Conservation (phyloP, 1,284 basidiomycete genomes). For the Amylostereum areolatum region DNA sequence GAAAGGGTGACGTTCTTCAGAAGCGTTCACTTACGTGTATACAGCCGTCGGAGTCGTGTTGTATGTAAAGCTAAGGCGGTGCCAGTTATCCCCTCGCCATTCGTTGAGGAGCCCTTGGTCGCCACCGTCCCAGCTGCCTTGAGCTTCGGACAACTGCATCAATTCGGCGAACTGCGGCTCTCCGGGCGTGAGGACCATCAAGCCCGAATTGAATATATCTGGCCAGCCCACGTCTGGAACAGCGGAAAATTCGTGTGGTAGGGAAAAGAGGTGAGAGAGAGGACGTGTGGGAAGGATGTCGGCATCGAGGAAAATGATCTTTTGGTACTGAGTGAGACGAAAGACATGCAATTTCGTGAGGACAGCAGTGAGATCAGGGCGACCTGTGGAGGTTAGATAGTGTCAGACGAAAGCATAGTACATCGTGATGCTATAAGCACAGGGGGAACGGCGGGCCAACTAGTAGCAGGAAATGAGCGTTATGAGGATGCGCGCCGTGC, state of each 20-base stretch:
- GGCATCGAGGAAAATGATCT: slow-evolving; percentile 93
- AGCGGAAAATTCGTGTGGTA: slow-evolving; percentile 78
- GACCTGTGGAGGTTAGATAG: slow-evolving; percentile 48
- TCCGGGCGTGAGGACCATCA: slow-evolving; percentile 83
- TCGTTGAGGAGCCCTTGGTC: slow-evolving; percentile 97
- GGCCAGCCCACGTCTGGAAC: slow-evolving; percentile 98
- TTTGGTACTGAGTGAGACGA: slow-evolving; percentile 81
- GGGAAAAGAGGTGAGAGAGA: slow-evolving; percentile 81
- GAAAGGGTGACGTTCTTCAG: neutral
- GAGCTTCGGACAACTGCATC: slow-evolving; percentile 58
- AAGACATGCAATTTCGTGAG: slow-evolving; percentile 96
- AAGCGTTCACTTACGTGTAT: slow-evolving; percentile 72
- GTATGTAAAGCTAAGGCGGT: slow-evolving; percentile 91
- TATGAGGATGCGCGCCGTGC: neutral
- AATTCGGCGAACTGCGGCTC: slow-evolving; percentile 79
- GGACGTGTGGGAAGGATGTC: slow-evolving; percentile 89
- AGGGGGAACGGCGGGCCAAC: no score
- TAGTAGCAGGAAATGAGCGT: no score
- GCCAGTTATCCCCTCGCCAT: slow-evolving; percentile 85
- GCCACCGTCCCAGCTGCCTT: slow-evolving; percentile 94
- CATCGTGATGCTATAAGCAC: no score
- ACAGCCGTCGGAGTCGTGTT: slow-evolving; percentile 97
- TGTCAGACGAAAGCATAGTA: neutral
- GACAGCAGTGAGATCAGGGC: slow-evolving; percentile 86
- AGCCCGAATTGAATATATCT: slow-evolving; percentile 97